Evolutionary conservation across 192 early-diverging fungal species (phyloP).

Genomic region (Rhizoclosmatium sp.): DNA sequence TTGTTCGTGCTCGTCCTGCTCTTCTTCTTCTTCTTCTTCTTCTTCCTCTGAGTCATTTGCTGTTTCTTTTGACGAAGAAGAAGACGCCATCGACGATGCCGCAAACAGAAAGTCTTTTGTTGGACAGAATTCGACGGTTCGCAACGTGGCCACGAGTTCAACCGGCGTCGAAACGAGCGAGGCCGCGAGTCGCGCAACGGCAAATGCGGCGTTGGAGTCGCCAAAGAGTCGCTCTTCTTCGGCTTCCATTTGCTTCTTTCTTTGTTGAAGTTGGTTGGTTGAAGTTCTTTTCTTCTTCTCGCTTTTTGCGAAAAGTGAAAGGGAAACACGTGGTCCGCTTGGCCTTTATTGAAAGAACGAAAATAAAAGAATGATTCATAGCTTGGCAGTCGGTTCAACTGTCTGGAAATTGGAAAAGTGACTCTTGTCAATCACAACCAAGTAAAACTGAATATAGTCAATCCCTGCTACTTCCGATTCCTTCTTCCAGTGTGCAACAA

Average conservation of each 20-base stretch:
- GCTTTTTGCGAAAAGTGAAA: neutral
- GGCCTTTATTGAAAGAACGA: too few species aligned
- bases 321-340: neutral
- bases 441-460: too few species aligned
- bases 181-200: neutral
- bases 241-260: slow-evolving; percentile 2
- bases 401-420: too few species aligned
- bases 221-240: neutral
- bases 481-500: too few species aligned
- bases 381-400: too few species aligned
- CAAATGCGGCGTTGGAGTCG: neutral
- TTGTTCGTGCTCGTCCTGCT: slow-evolving; percentile 24
- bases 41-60: neutral
- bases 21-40: neutral
- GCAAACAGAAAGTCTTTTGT: neutral
- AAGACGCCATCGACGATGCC: neutral
- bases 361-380: too few species aligned
- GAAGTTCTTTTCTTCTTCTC: too few species aligned
- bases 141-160: slow-evolving; percentile 6
- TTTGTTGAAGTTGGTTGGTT: neutral
- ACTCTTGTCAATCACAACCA: too few species aligned
- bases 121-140: slow-evolving; percentile 14
- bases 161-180: neutral
- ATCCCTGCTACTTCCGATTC: too few species aligned
- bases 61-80: neutral